Percentiles rank a stretch among this genome's conserved stretches.
phyloP scores from a whole-genome alignment of 2,329 filamentous ascomycete species.

The Fusarium graminum region DNA sequence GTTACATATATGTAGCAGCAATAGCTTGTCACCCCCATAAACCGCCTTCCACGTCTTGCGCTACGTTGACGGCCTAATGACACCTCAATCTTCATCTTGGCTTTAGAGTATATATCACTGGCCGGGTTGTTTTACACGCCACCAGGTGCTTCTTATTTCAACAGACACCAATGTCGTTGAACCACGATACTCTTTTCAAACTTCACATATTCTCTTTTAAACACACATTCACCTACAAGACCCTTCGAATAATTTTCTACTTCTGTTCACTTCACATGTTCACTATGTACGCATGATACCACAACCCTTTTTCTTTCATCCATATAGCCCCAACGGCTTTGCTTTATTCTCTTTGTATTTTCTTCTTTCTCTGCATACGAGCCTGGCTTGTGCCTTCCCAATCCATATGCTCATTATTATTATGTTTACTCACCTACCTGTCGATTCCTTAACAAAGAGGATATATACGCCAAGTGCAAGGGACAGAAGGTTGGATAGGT shows the following conservation, averaged over 20 bases:
- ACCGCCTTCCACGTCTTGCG: slow-evolving; percentile 28
- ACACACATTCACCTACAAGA: slow-evolving; percentile 10
- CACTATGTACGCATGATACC: slow-evolving; percentile 45
- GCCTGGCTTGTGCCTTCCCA: slow-evolving; percentile 18
- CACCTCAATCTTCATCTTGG: slow-evolving; percentile 24
- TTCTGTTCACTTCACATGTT: slow-evolving; percentile 41
- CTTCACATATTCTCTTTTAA: slow-evolving; percentile 21
- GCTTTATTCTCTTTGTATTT: slow-evolving; percentile 17
- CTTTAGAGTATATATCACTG: slow-evolving; percentile 30
- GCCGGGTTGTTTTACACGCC: slow-evolving; percentile 24
- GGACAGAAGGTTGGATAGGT: slow-evolving; percentile 32
- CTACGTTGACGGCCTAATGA: slow-evolving; percentile 41
- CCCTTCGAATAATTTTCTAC: slow-evolving; percentile 30
- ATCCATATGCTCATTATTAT: slow-evolving; percentile 3
- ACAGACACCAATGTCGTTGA: slow-evolving; percentile 1
- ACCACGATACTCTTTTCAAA: slow-evolving; percentile 3
- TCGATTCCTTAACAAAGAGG: slow-evolving; percentile 12
- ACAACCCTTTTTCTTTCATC: slow-evolving; percentile 31
- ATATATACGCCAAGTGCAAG: slow-evolving; percentile 4
- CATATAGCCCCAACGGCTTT: slow-evolving; percentile 29
- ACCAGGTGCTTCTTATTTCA: slow-evolving; percentile 15
- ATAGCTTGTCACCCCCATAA: slow-evolving; percentile 13
- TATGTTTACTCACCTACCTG: slow-evolving; percentile 22
- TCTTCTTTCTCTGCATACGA: slow-evolving; percentile 29
- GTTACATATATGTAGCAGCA: slow-evolving; percentile 34